Evolutionary conservation across 495 filamentous ascomycete species (phyloP).

Genomic region (Bryoglossum gracile): DNA sequence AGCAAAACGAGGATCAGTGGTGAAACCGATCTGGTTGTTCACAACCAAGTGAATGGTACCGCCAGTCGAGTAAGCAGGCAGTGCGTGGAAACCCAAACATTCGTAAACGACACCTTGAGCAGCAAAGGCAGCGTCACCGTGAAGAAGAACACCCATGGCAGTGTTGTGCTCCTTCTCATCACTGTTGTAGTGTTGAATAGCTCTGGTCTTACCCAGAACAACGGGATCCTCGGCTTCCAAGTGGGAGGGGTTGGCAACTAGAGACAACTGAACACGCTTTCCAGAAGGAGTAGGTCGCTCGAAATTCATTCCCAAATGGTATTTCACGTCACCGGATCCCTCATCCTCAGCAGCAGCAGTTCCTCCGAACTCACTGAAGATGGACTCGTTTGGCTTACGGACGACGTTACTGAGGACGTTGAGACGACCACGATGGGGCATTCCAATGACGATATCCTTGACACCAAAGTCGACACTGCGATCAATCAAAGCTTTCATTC

Average conservation of each 20-base stretch:
- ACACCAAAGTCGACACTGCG: slow-evolving; percentile 96
- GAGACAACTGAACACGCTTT: slow-evolving; percentile 95
- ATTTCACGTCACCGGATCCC: slow-evolving; percentile 97
- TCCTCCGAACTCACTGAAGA: slow-evolving; percentile 96
- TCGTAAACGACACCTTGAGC: slow-evolving; percentile 97
- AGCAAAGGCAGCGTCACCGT: slow-evolving; percentile 96
- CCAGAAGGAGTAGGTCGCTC: slow-evolving; percentile 96
- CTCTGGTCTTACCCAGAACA: slow-evolving; percentile 92
- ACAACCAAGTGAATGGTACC: slow-evolving; percentile 96
- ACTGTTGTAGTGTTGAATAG: slow-evolving; percentile 98
- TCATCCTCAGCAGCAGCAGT: slow-evolving; percentile 84
- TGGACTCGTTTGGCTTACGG: slow-evolving; percentile 97
- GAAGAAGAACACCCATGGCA: slow-evolving; percentile 91
- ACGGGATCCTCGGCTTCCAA: slow-evolving; percentile 97
- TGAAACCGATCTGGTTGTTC: slow-evolving; percentile 99
- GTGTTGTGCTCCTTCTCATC: slow-evolving; percentile 80
- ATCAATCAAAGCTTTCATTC: slow-evolving; percentile 99
- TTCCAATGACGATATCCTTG: slow-evolving; percentile 98
- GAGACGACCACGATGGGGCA: slow-evolving; percentile 97
- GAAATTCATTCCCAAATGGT: slow-evolving; percentile 99
- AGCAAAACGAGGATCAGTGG: slow-evolving; percentile 95
- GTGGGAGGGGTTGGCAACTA: slow-evolving; percentile 98
- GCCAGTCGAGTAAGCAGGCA: slow-evolving; percentile 93
- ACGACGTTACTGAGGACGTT: slow-evolving; percentile 98
- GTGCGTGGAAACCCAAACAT: slow-evolving; percentile 92